Conservation (phyloP, 331 rosid genomes). For the Malus hybrid region DNA sequence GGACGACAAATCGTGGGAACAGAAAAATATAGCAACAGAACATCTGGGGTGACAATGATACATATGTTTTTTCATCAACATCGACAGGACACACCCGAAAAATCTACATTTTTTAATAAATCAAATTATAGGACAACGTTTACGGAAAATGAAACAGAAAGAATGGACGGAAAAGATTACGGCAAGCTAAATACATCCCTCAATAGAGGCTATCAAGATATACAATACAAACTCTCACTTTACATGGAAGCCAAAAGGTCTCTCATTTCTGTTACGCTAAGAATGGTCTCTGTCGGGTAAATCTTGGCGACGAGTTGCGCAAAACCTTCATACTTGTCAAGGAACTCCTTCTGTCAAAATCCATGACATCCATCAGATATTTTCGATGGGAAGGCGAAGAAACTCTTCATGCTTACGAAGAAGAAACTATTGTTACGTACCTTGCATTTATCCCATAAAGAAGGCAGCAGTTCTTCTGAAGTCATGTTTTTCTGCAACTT, state of each 20-base stretch:
- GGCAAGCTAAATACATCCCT: slow-evolving; percentile 1
- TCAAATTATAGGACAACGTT: not conserved
- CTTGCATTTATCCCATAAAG: slow-evolving; percentile 99
- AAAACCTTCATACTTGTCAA: slow-evolving; percentile 80
- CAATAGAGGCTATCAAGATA: slow-evolving; percentile 8
- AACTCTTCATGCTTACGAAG: not conserved
- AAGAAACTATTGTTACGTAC: slow-evolving; percentile 23
- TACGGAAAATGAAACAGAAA: not conserved
- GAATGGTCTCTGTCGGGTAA: slow-evolving; percentile 68
- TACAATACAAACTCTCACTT: slow-evolving; percentile 8
- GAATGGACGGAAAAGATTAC: not conserved
- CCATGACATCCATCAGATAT: slow-evolving; percentile 15
- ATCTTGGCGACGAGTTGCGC: slow-evolving; percentile 77
- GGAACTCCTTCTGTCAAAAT: slow-evolving; percentile 76
- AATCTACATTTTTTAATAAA: not conserved
- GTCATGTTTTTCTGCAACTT: slow-evolving; percentile 94
- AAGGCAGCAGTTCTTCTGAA: slow-evolving; percentile 90
- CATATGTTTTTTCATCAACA: not conserved
- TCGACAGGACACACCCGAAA: not conserved
- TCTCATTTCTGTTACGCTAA: slow-evolving; percentile 57
- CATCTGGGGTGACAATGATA: not conserved
- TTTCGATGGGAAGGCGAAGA: not conserved
- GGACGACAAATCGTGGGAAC: not conserved
- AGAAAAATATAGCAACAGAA: not conserved
- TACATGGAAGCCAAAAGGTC: slow-evolving; percentile 64